Evolutionary conservation across 176 grass and related monocot genomes (phyloP).

Genomic region (Panicum miliaceum): DNA sequence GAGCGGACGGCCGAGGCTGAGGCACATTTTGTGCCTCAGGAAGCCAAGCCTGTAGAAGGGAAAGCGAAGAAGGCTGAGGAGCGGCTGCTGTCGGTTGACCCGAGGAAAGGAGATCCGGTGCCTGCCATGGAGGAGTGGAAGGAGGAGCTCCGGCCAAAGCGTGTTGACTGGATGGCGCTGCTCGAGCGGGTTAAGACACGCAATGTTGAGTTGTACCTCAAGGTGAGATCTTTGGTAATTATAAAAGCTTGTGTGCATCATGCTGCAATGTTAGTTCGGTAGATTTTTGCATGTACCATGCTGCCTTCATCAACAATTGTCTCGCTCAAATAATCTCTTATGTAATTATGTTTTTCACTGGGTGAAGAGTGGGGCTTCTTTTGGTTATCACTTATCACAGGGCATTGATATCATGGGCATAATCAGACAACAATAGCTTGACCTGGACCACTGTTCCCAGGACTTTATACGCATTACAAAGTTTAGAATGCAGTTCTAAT

Average conservation of each 20-base stretch:
- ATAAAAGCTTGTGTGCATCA: constrained; percentile 20
- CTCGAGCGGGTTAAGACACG: constrained; percentile 70
- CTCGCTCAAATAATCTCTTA: background rate
- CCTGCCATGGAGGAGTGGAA: constrained; percentile 79
- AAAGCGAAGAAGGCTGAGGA: constrained; percentile 77
- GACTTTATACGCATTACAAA: background rate
- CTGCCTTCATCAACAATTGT: background rate
- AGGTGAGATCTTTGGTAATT: constrained; percentile 57
- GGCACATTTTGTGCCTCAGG: constrained; percentile 65
- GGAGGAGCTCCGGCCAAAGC: constrained; percentile 65
- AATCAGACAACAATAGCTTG: background rate
- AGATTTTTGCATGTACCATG: constrained; percentile 5
- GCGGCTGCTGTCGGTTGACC: constrained; percentile 56
- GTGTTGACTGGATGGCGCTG: constrained; percentile 75
- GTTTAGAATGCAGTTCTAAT: background rate
- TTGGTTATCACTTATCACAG: background rate
- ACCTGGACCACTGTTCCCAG: background rate
- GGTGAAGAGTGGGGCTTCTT: background rate
- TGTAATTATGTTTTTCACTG: background rate
- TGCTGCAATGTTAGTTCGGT: constrained; percentile 8
- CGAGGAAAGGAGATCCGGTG: constrained; percentile 49
- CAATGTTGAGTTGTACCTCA: constrained; percentile 72
- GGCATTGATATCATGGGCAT: constrained; percentile 1
- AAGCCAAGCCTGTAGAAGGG: constrained; percentile 65
- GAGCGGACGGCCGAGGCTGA: constrained; percentile 58